Conservation (phyloP, 2,329 filamentous ascomycete genomes). For the Didymellaceae sp. region DNA sequence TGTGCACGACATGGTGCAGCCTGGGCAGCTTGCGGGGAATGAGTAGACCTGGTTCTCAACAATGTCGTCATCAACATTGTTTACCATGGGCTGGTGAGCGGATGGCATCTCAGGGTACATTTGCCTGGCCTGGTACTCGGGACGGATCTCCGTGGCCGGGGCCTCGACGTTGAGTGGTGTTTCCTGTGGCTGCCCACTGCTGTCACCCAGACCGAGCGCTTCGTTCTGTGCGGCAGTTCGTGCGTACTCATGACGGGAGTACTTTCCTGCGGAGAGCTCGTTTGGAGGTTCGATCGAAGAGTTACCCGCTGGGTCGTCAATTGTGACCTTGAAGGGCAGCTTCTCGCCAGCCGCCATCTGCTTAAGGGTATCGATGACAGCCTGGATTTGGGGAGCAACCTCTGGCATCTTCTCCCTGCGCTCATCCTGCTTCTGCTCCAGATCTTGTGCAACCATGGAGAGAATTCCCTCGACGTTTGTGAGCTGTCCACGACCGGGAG, state of each 20-base stretch:
- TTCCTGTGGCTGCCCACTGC: constrained; percentile 31
- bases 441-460: constrained; percentile 76
- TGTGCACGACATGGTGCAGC: constrained; percentile 82
- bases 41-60: constrained; percentile 91
- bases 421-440: constrained; percentile 81
- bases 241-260: constrained; percentile 82
- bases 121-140: constrained; percentile 58
- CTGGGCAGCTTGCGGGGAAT: constrained; percentile 90
- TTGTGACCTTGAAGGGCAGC: constrained; percentile 85
- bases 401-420: constrained; percentile 81
- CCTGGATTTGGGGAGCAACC: constrained; percentile 76
- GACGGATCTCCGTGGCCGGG: constrained; percentile 62
- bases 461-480: constrained; percentile 93
- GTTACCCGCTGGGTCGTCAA: constrained; percentile 94
- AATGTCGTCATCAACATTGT: constrained; percentile 71
- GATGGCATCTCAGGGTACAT: constrained; percentile 53
- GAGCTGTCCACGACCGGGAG: constrained; percentile 86
- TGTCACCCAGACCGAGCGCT: constrained; percentile 73
- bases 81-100: constrained; percentile 42
- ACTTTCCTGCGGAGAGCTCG: constrained; percentile 79
- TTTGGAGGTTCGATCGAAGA: constrained; percentile 93
- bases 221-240: constrained; percentile 87
- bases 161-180: constrained; percentile 46
- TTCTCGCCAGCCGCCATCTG: constrained; percentile 78
- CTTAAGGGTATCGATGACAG: constrained; percentile 74